Conservation (phyloP, 345 rosid species). For the Theobroma cacao region DNA sequence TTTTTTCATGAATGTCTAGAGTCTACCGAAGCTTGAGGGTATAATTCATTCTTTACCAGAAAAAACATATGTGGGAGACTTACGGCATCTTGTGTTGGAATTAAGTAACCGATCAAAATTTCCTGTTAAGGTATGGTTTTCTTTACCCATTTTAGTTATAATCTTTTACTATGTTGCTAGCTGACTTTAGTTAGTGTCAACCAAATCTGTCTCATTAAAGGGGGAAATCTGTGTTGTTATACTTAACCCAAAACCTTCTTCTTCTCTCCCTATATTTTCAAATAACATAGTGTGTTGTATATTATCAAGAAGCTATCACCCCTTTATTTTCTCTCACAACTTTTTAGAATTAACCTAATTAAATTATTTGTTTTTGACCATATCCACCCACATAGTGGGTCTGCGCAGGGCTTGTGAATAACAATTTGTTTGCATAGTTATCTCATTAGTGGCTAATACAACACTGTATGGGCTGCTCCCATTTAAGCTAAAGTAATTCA, state of each 20-base stretch:
- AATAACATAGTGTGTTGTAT: too few species aligned
- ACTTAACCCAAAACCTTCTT: too few species aligned
- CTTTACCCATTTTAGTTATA: constrained; percentile 8
- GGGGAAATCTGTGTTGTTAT: too few species aligned
- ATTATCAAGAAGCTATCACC: too few species aligned
- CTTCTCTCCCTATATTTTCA: too few species aligned
- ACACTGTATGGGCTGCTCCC: too few species aligned
- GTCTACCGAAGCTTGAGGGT: constrained; percentile 89
- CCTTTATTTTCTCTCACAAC: too few species aligned
- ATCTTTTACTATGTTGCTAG: background rate
- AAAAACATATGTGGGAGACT: constrained; percentile 71
- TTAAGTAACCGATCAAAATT: constrained; percentile 67
- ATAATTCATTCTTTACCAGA: constrained; percentile 56
- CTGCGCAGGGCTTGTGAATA: too few species aligned
- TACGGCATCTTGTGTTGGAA: constrained; percentile 67
- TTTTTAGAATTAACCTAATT: too few species aligned
- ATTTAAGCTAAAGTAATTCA: background rate
- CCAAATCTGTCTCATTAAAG: background rate
- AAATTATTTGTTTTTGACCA: too few species aligned
- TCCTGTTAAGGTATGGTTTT: constrained; percentile 63
- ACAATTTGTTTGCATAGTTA: background rate
- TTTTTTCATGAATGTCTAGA: constrained; percentile 36
- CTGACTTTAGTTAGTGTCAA: background rate
- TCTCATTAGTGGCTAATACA: too few species aligned
- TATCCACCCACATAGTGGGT: too few species aligned